These are phyloP conservation scores for Solanum acaule DNA, from an alignment of 257 asterid genomes.

Conservation along the genomic window DNA sequence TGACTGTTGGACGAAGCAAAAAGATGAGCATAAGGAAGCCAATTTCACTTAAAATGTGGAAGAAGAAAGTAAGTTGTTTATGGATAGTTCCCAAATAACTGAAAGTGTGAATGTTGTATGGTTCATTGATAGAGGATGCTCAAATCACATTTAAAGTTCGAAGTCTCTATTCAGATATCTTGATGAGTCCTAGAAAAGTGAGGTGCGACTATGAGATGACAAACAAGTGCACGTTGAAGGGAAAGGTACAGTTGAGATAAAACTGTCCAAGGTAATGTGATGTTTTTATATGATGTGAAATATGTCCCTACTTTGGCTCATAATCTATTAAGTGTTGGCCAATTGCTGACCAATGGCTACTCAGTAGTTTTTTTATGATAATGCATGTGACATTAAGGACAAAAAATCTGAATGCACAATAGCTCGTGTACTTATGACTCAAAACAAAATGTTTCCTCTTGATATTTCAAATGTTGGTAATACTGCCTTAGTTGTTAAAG, in stretches of 20 bases:
- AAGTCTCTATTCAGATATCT: neutral
- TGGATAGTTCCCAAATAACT: too few species aligned
- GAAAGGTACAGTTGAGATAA: neutral
- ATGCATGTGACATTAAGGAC: neutral
- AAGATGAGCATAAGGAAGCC: too few species aligned
- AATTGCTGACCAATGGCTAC: neutral
- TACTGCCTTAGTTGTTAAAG: neutral
- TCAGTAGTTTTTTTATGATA: neutral
- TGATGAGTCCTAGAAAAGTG: neutral
- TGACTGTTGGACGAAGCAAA: too few species aligned
- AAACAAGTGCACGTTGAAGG: neutral
- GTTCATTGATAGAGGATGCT: neutral
- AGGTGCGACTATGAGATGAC: neutral
- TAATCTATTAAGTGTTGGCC: conserved; percentile 6
- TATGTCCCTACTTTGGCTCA: neutral
- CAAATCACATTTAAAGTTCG: neutral
- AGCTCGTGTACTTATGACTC: neutral
- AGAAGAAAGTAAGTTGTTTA: too few species aligned
- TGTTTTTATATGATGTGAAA: neutral
- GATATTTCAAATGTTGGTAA: neutral
- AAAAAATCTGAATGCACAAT: neutral
- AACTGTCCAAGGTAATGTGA: neutral
- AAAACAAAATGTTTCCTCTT: conserved; percentile 1
- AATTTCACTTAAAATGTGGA: too few species aligned
- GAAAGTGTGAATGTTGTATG: neutral